Evolutionary conservation across 1,284 basidiomycete genomes (phyloP), one percentile per base, ranked within the genome.

Genomic region (Ustilago crameri): DNA sequence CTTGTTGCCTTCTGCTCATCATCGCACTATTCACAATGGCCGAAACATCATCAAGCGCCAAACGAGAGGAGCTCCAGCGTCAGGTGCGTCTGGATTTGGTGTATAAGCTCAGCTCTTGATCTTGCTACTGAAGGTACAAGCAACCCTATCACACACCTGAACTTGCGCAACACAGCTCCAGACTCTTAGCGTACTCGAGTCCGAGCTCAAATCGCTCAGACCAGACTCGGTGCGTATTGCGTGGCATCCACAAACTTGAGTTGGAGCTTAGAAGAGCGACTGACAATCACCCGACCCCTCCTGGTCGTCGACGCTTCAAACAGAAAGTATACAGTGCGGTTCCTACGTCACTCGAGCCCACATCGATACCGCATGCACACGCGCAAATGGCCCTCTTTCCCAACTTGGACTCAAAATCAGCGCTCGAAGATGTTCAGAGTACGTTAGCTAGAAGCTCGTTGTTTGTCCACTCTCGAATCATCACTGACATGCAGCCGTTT

Each of bases 261-360:
- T 37, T 37, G 12, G 14, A 41, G 34, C n/a, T 20, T 10, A 47
- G 8, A 23, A n/a, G 10, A n/a, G 3, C 32, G 18, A 35, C 32
- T 35, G 18, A 20, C 30, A 37, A 12, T 5, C 15, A 5, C n/a
- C n/a, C 35, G 35, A 37, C 17, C 17, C 35, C n/a, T n/a, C n/a
- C n/a, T n/a, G n/a, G n/a, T n/a, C n/a, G n/a, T n/a, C n/a, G n/a
- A n/a, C 35, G 15, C 5, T 37, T 37, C 5, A 14, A n/a, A 41
- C 38, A 69, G 66, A 63, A 69, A 17, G 60, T 69, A 9, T 69
- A 69, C 60, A 63, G 50, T 37, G 50, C 66, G 7, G 57, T 63
- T n/a, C 27, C 59, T 2, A 51, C 54, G 15, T 48, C 48, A 27
- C 48, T 63, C 34, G 55, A 63, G 34, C 34, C 66, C 3, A 47